Base-by-base conservation (phyloP, 2,329 filamentous ascomycete genomes). In the Botrytis cinerea region DNA sequence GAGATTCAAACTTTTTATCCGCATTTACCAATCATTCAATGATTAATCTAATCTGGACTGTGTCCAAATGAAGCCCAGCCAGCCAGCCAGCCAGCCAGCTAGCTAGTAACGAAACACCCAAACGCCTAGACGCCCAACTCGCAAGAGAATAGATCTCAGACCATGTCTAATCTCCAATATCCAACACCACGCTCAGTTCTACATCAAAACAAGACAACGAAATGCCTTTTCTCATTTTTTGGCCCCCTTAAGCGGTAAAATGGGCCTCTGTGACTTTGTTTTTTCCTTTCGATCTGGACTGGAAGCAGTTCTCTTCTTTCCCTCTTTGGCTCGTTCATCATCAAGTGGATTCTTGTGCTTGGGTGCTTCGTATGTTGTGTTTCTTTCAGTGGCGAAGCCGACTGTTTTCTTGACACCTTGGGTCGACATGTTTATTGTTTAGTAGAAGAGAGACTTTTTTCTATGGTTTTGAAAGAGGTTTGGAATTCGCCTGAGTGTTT, bases 1-100 rank as follows among this genome's bases (percentile, higher is more conserved):
- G 6, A 8, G 25, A 7, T 9, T 4, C 7, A 7, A 43, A 5
- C 0, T 43, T n/a, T 1, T 8, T 4, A n/a, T 40, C 12, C 40
- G 16, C 7, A n/a, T 62, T 6, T n/a, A n/a, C 3, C n/a, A 25
- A 25, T 40, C 59, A 51, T 51, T n/a, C 48, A 51, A 51, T 51
- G 48, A 61, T 61, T 22, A 61, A 61, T n/a, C 3, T n/a, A 8
- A 40, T 40, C 35, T 35, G 25, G 22, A 38, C 22, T 40, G 16
- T 40, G 25, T 12, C 35, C 22, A n/a, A 4, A 4, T 62, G 6
- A 18, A 40, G 1, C 22, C 22, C 2, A 25, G 20, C 20, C 20
- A 40, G 59, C 59, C 4, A n/a, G 59, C 60, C 20, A 40, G 59
- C 22, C 2, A 25, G 20, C 20, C 20, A 40, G 59, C 59, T 8